phyloP scores from a whole-genome alignment of 73 alveolate species.

The Paramecium pentaurelia region DNA sequence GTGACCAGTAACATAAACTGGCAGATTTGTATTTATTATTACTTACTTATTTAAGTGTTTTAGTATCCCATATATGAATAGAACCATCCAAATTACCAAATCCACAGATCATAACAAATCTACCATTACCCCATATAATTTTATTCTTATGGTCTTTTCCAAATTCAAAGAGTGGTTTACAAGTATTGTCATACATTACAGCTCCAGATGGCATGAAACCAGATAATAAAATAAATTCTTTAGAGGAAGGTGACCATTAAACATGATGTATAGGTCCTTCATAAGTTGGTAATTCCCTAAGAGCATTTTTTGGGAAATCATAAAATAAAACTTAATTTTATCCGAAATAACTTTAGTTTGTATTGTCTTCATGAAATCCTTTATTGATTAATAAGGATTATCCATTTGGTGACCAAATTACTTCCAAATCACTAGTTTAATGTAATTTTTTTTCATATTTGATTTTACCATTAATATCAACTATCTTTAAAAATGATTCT shows the following conservation, averaged over 20 bases:
- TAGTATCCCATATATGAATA: constrained; percentile 33
- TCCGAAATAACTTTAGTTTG: constrained; percentile 34
- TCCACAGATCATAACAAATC: constrained; percentile 42
- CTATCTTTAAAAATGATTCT: background rate
- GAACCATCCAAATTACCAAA: constrained; percentile 38
- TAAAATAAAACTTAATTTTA: background rate
- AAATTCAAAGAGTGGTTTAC: constrained; percentile 32
- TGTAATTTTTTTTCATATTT: constrained; percentile 26
- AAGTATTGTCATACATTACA: constrained; percentile 25
- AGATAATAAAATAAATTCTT: background rate
- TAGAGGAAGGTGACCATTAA: background rate
- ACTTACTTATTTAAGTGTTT: background rate
- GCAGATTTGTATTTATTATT: constrained; percentile 12
- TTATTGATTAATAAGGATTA: background rate
- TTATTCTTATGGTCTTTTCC: constrained; percentile 45
- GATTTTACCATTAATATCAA: constrained; percentile 2
- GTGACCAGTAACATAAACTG: constrained; percentile 24
- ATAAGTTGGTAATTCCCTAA: constrained; percentile 13
- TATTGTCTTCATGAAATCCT: constrained; percentile 42
- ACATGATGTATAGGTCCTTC: constrained; percentile 43
- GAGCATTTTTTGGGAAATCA: background rate
- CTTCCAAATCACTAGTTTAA: constrained; percentile 7
- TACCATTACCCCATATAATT: background rate
- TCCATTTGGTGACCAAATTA: constrained; percentile 40
- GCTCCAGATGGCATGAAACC: constrained; percentile 48